Evolutionary conservation across 2,329 filamentous ascomycete species (phyloP).

Genomic region (Moelleriella libera): DNA sequence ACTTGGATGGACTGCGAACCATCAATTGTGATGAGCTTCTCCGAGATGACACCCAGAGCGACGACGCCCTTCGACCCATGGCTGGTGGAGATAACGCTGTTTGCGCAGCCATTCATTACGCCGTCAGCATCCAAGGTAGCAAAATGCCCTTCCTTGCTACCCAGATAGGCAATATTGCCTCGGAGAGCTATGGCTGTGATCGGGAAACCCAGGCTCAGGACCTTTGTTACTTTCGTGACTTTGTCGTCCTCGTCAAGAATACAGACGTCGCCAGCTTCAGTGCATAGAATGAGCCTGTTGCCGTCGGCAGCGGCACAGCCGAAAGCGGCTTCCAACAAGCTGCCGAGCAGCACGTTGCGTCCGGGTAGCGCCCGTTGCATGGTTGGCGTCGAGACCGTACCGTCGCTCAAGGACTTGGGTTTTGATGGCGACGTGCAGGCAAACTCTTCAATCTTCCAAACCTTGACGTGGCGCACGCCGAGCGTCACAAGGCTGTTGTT

Average conservation of each 20-base stretch:
- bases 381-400: conserved; percentile 14
- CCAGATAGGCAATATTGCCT: conserved; percentile 48
- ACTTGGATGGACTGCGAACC: conserved; percentile 62
- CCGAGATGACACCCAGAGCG: conserved; percentile 53
- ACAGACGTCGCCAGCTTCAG: conserved; percentile 82
- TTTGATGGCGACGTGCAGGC: conserved; percentile 48
- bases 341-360: conserved; percentile 74
- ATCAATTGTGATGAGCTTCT: conserved; percentile 63
- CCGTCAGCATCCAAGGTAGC: conserved; percentile 36
- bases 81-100: conserved; percentile 23
- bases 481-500: conserved; percentile 68
- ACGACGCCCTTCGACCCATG: conserved; percentile 34
- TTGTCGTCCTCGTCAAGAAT: conserved; percentile 65
- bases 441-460: conserved; percentile 73
- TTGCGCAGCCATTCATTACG: conserved; percentile 26
- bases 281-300: conserved; percentile 66
- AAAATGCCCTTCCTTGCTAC: conserved; percentile 50
- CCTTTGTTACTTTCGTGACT: conserved; percentile 53
- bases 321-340: conserved; percentile 72
- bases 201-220: conserved; percentile 52
- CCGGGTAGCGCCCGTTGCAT: conserved; percentile 57
- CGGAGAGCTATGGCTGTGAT: conserved; percentile 54
- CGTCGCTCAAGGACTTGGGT: conserved; percentile 35
- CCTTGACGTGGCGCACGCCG: conserved; percentile 82
- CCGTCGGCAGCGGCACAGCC: conserved; percentile 64